Conservation (phyloP, 2,329 filamentous ascomycete species). For the Scytalidium sp. region DNA sequence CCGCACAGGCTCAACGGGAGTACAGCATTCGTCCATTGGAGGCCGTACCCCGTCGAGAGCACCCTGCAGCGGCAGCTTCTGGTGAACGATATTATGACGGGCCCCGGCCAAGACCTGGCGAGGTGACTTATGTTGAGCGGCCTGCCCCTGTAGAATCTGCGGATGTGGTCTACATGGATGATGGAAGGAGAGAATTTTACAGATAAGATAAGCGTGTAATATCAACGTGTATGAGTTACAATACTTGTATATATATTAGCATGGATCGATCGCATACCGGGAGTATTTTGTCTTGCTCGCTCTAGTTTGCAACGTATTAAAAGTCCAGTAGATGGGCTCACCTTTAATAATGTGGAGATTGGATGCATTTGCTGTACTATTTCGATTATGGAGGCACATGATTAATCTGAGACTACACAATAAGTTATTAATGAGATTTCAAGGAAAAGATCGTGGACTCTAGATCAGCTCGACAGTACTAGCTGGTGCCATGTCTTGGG, state of each 20-base stretch:
- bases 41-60: conserved; percentile 18
- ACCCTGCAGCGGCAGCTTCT: conserved; percentile 10
- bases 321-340: no score
- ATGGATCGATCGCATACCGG: no score
- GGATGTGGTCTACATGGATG: conserved; percentile 27
- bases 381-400: no score
- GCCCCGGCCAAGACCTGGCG: conserved; percentile 12
- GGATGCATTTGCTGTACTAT: no score
- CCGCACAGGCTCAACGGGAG: conserved; percentile 22
- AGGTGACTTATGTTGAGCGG: conserved; percentile 24
- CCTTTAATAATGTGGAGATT: no score
- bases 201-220: conserved; percentile 15
- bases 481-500: no score
- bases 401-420: no score
- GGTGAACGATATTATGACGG: conserved; percentile 24
- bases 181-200: conserved; percentile 25
- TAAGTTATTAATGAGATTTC: no score
- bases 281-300: no score
- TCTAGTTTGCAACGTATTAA: no score
- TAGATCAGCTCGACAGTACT: no score
- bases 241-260: neutral
- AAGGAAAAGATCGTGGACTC: no score
- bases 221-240: neutral
- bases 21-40: conserved; percentile 26
- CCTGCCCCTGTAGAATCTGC: conserved; percentile 24